These are phyloP conservation scores for Exophiala sideris DNA, from an alignment of 2,329 filamentous ascomycete species.

Conservation along the genomic window DNA sequence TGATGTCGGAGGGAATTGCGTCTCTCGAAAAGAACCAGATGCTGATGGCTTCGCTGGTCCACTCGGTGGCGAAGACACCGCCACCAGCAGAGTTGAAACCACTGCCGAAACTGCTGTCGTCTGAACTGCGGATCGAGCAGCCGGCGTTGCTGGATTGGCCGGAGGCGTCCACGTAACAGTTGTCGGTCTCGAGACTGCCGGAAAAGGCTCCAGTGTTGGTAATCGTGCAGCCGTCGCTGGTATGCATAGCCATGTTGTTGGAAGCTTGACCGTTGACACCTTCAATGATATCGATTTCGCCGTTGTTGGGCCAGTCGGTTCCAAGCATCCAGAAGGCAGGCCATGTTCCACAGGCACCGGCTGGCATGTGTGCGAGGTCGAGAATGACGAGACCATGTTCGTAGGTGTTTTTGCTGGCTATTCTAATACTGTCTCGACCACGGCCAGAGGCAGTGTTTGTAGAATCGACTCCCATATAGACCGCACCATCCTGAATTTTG, in stretches of 20 bases:
- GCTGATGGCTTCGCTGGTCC: slow-evolving; percentile 68
- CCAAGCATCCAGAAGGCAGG: slow-evolving; percentile 60
- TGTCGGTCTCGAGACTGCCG: slow-evolving; percentile 45
- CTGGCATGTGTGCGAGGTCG: slow-evolving; percentile 72
- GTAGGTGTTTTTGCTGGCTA: slow-evolving; percentile 64
- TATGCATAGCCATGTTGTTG: slow-evolving; percentile 67
- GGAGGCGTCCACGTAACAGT: slow-evolving; percentile 56
- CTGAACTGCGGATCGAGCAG: slow-evolving; percentile 56
- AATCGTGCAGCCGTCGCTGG: slow-evolving; percentile 58
- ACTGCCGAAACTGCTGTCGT: slow-evolving; percentile 59
- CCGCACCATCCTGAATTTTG: slow-evolving; percentile 51
- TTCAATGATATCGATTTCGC: slow-evolving; percentile 72
- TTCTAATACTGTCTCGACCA: slow-evolving; percentile 68
- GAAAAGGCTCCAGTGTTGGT: slow-evolving; percentile 44
- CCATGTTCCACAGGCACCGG: slow-evolving; percentile 70
- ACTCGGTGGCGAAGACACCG: slow-evolving; percentile 72
- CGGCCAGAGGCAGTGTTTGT: slow-evolving; percentile 52
- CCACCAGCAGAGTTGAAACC: slow-evolving; percentile 69
- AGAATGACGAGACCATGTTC: slow-evolving; percentile 67
- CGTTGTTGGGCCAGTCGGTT: slow-evolving; percentile 58
- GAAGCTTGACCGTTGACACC: slow-evolving; percentile 62
- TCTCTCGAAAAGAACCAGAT: slow-evolving; percentile 78
- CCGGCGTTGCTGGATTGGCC: slow-evolving; percentile 51
- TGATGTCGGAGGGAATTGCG: slow-evolving; percentile 62
- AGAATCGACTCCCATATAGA: slow-evolving; percentile 70